A percentile compares a stretch with the other conserved stretches of the same genome.
Evolutionary conservation across 768 basidiomycete species (phyloP).

Genomic region (Lentinula lateritia): DNA sequence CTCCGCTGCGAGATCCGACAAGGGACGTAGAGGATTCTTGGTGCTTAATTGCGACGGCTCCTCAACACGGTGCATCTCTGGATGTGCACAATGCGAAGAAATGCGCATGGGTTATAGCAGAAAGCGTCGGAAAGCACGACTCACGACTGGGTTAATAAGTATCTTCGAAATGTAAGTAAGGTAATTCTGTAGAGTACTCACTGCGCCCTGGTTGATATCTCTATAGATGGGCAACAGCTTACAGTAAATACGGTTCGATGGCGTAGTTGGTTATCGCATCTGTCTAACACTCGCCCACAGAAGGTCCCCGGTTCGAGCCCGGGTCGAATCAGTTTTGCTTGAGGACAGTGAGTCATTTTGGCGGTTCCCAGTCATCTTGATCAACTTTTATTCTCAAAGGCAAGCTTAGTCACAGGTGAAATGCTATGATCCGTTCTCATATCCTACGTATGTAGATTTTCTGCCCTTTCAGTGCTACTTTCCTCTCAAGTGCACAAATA

Average conservation of each 20-base stretch:
- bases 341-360: not conserved
- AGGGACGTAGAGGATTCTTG: conserved; percentile 50
- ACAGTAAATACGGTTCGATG: conserved; percentile 34
- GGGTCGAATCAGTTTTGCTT: conserved; percentile 11
- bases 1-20: conserved; percentile 36
- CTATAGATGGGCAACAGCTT: not conserved
- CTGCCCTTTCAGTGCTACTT: too few species aligned
- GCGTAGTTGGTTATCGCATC: conserved; percentile 83
- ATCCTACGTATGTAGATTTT: too few species aligned
- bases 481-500: too few species aligned
- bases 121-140: conserved; percentile 37
- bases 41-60: conserved; percentile 32
- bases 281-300: conserved; percentile 51
- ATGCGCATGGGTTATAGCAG: conserved; percentile 35
- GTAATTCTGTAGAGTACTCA: not conserved
- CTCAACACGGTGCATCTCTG: conserved; percentile 6
- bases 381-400: too few species aligned
- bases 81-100: not conserved
- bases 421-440: too few species aligned
- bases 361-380: too few species aligned
- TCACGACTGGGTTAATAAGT: conserved; percentile 16
- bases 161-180: not conserved
- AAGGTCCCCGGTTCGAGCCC: conserved; percentile 9
- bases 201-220: not conserved
- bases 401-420: too few species aligned